These are phyloP conservation scores for Wickerhamiella vanderwaltii DNA, from an alignment of 805 yeast species.

Conservation along the genomic window DNA sequence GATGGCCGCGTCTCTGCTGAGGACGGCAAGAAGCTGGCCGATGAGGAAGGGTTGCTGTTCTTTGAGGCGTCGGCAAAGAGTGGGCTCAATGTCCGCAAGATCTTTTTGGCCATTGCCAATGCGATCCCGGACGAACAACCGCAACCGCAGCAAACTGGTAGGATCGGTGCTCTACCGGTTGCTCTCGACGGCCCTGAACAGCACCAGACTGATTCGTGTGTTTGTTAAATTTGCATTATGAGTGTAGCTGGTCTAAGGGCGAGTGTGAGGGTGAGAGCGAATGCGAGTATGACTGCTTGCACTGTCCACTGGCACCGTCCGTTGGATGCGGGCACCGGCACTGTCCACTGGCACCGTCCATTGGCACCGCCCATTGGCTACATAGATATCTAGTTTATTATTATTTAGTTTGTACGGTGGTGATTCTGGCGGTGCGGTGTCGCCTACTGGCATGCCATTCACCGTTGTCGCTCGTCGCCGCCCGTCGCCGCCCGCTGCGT, in stretches of 20 bases:
- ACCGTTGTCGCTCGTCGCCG: no score
- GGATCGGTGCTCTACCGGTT: slow-evolving; percentile 17
- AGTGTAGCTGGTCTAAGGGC: not conserved
- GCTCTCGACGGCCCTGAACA: slow-evolving; percentile 1
- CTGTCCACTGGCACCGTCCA: no score
- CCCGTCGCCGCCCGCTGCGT: no score
- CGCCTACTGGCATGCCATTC: no score
- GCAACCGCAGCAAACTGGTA: slow-evolving; percentile 21
- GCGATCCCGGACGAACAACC: slow-evolving; percentile 53
- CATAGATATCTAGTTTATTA: no score
- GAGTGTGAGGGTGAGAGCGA: not conserved
- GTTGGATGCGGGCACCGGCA: no score
- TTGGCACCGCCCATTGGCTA: no score
- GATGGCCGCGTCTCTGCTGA: slow-evolving; percentile 55
- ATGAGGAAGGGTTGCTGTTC: slow-evolving; percentile 79
- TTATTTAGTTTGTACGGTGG: no score
- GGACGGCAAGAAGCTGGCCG: slow-evolving; percentile 80
- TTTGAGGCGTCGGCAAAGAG: slow-evolving; percentile 94
- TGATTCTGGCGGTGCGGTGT: no score
- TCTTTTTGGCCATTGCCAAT: slow-evolving; percentile 78
- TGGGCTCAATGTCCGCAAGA: slow-evolving; percentile 78
- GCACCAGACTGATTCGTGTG: slow-evolving; percentile 5
- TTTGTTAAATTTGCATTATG: slow-evolving; percentile 3
- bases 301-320: no score
- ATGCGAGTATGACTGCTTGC: no score